These are phyloP conservation scores for Gynostemma pentaphyllum DNA, from an alignment of 306 rosid species.

Conservation along the genomic window DNA sequence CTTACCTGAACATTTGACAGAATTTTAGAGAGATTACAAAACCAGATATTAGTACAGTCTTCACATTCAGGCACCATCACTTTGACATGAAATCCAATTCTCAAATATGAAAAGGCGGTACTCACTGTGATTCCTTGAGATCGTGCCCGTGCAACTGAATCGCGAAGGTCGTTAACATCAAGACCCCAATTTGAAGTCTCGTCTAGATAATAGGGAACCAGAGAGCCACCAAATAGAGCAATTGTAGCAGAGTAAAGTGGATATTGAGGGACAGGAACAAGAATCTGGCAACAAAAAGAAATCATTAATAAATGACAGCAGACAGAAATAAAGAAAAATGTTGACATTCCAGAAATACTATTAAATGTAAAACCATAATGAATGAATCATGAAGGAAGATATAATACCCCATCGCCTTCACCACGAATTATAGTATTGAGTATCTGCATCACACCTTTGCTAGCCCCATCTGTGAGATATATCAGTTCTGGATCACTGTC, in stretches of 20 bases:
- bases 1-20: conserved; percentile 39
- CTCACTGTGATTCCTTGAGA: conserved; percentile 64
- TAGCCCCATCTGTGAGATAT: conserved; percentile 96
- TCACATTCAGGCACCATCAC: neutral
- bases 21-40: neutral
- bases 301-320: conserved; percentile 11
- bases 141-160: conserved; percentile 62
- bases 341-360: neutral
- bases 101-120: neutral
- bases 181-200: conserved; percentile 99
- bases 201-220: conserved; percentile 92
- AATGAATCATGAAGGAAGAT: neutral
- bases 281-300: conserved; percentile 36
- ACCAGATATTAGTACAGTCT: too few relatives aligned
- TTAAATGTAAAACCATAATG: neutral
- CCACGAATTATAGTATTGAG: conserved; percentile 74
- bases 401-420: conserved; percentile 81
- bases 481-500: conserved; percentile 90
- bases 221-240: conserved; percentile 76
- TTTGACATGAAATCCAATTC: neutral
- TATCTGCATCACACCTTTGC: conserved; percentile 98
- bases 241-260: conserved; percentile 97
- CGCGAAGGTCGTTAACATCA: conserved; percentile 58
- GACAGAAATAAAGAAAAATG: neutral
- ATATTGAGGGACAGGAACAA: conserved; percentile 99